Base-by-base conservation (phyloP, 1,139 yeast species). In the Ashbya aceris region DNA sequence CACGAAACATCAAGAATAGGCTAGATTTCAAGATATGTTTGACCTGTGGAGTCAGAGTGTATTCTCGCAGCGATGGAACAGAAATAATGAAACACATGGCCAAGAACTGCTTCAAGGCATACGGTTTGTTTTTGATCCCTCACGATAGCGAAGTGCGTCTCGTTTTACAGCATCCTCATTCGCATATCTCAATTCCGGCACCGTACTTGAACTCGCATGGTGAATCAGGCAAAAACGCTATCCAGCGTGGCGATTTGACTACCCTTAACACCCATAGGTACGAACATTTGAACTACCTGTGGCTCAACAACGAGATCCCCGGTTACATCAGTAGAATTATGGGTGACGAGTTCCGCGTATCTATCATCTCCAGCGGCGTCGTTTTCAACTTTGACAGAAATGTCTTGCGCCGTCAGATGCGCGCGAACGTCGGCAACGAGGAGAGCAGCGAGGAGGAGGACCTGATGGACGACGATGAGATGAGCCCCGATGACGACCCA, bases 181-280 rank as follows among this genome's bases (percentile, higher is more conserved):
- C 70, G 59, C 34, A 61, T 55, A 55, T 62, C 17, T 48, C 62
- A 29, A 62, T 74, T 20, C 69, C 73, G 11, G 83, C 84, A 0
- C 91, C 91, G 2, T 83, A 81, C 54, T 64, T 83, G 54, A 80
- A 84, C 39, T 66, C 69, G 5, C 86, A 81, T 57, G 93, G 93
- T 27, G 91, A 83, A 56, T 73, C 79, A 8, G 81, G 82, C 38
- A 65, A 69, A 8, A 71, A 71, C 20, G 67, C 76, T 7, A 65
- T 69, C 48, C 68, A 71, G 10, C 73, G 75, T 8, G 78, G 78
- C 26, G 77, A 72, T 43, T 52, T 66, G 28, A 83, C 85, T 0
- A 67, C 67, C 0, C 66, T 82, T 45, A 73, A 71, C 51, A 49
- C 64, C 23, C 66, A 62, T 31, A 67, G 91, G 41, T 80, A 76